These are phyloP conservation scores for Cicer chorassanicum DNA, from an alignment of 306 rosid species.

Conservation along the genomic window DNA sequence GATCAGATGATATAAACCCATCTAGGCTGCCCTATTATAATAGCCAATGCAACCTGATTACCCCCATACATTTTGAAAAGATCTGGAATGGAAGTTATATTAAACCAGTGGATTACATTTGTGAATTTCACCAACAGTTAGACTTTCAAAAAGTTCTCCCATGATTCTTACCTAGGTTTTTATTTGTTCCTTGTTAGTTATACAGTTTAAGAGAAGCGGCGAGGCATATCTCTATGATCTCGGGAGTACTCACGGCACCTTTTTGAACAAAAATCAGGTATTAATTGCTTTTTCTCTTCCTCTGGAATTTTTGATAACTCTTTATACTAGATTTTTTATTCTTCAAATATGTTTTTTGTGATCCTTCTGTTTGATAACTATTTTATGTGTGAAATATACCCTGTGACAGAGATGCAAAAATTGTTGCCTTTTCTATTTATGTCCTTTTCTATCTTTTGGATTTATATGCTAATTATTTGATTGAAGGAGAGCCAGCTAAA, in stretches of 20 bases:
- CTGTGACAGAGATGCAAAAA: constrained; percentile 11
- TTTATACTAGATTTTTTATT: constrained; percentile 16
- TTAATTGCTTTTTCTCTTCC: constrained; percentile 24
- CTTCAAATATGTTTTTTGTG: constrained; percentile 25
- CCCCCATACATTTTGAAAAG: constrained; percentile 9
- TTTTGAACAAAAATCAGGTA: constrained; percentile 87
- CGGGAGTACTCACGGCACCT: constrained; percentile 97
- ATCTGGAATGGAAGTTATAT: constrained; percentile 21
- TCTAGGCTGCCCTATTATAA: background rate
- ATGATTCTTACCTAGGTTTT: constrained; percentile 41
- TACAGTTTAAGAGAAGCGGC: constrained; percentile 85
- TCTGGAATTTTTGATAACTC: constrained; percentile 7
- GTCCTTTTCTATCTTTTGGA: constrained; percentile 15
- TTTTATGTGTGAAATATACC: constrained; percentile 9
- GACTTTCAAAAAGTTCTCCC: background rate
- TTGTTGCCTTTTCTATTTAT: background rate
- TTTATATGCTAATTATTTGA: background rate
- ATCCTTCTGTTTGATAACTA: background rate
- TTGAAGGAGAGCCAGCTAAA: constrained; percentile 17
- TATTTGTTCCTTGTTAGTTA: constrained; percentile 58
- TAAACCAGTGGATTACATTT: constrained; percentile 17
- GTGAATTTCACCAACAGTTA: constrained; percentile 14
- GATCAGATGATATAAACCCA: constrained; percentile 26
- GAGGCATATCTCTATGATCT: constrained; percentile 87
- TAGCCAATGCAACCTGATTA: constrained; percentile 13